Conservation (phyloP, 2,329 filamentous ascomycete genomes). For the Calonectria honghensis region DNA sequence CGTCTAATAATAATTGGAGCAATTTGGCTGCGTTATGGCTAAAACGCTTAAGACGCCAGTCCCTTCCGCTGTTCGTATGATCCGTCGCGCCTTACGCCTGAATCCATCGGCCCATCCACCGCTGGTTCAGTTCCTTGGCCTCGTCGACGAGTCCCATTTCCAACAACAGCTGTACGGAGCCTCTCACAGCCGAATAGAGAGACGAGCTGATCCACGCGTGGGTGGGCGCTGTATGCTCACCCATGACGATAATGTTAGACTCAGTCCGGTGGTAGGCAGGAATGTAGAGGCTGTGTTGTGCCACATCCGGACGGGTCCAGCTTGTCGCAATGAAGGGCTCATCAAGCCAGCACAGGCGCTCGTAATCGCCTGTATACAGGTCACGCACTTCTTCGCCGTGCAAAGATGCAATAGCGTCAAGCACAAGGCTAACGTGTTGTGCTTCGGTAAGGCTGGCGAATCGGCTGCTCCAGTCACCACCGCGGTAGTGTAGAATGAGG, state of each 20-base stretch:
- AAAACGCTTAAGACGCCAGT: neutral
- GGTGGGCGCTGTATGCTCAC: conserved; percentile 82
- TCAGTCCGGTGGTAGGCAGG: conserved; percentile 84
- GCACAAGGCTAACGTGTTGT: conserved; percentile 20
- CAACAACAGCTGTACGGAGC: conserved; percentile 67
- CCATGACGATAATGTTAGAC: conserved; percentile 80
- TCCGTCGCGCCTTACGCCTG: neutral
- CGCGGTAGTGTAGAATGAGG: conserved; percentile 5
- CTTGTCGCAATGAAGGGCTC: conserved; percentile 56
- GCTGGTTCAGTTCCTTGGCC: conserved; percentile 38
- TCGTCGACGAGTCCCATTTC: conserved; percentile 51
- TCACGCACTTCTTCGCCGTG: conserved; percentile 30
- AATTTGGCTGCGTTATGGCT: neutral
- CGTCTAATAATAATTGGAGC: neutral
- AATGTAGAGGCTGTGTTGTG: conserved; percentile 81
- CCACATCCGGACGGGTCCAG: conserved; percentile 77
- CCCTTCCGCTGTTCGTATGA: neutral
- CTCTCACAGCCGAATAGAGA: conserved; percentile 81
- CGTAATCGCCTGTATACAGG: conserved; percentile 36
- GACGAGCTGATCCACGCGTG: conserved; percentile 83
- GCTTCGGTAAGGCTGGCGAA: neutral
- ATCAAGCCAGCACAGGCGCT: conserved; percentile 38
- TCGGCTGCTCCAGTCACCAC: conserved; percentile 15
- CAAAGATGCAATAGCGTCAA: conserved; percentile 37
- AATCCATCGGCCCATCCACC: conserved; percentile 18